These are phyloP conservation scores for Casuarina cunninghamiana DNA, from an alignment of 306 rosid genomes.

Conservation along the genomic window DNA sequence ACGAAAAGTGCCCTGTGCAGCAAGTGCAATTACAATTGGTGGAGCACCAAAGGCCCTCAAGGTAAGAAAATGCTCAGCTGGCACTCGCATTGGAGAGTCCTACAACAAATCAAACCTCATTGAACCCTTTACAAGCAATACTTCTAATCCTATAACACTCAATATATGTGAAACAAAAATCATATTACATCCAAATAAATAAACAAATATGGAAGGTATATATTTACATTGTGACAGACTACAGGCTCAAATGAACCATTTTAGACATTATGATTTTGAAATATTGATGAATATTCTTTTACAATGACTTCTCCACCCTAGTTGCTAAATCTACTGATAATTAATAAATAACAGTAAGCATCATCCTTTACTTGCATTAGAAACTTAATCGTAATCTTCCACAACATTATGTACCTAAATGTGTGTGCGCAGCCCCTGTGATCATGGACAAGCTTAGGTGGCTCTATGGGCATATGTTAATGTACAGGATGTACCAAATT, in stretches of 20 bases:
- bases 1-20: slow-evolving; percentile 96
- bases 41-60: slow-evolving; percentile 93
- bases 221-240: neutral
- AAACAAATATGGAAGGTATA: slow-evolving; percentile 8
- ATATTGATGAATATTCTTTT: neutral
- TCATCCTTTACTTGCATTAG: neutral
- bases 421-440: neutral
- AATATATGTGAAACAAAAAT: slow-evolving; percentile 9
- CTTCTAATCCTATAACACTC: neutral
- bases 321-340: neutral
- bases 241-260: neutral
- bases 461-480: neutral
- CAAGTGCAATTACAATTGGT: slow-evolving; percentile 81
- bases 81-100: slow-evolving; percentile 88
- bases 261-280: neutral
- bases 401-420: neutral
- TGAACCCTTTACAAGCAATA: neutral
- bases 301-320: neutral
- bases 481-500: neutral
- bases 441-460: neutral
- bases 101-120: slow-evolving; percentile 32
- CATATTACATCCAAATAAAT: slow-evolving; percentile 14
- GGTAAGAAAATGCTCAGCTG: slow-evolving; percentile 84
- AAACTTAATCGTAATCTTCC: neutral
- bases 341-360: neutral